Conservation (phyloP, 2,329 filamentous ascomycete genomes). For the Fusarium solani-melongenae region DNA sequence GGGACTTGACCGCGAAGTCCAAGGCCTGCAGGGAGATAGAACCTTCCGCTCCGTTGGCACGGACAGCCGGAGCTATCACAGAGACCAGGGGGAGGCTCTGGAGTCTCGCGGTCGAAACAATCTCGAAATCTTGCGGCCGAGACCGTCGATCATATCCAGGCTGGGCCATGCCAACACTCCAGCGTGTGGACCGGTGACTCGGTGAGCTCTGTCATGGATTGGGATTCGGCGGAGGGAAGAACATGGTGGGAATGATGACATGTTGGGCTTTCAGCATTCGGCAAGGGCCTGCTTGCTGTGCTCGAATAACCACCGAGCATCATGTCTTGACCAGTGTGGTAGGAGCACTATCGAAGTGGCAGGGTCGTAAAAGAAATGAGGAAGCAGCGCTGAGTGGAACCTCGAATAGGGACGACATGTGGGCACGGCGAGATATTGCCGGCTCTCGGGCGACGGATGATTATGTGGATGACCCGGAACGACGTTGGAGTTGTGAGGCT, state of each 20-base stretch:
- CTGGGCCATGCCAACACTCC: conserved; percentile 26
- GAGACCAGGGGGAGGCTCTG: conserved; percentile 14
- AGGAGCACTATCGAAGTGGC: background rate
- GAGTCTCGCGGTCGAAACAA: conserved; percentile 4
- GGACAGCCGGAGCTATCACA: conserved; percentile 3
- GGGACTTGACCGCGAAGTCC: conserved; percentile 15
- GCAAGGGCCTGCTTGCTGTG: background rate
- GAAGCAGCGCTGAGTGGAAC: conserved; percentile 4
- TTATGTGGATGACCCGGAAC: background rate
- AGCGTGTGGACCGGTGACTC: conserved; percentile 31
- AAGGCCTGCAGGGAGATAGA: conserved; percentile 6
- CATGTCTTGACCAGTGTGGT: background rate
- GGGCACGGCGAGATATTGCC: background rate
- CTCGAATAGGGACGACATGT: background rate
- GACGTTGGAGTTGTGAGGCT: background rate
- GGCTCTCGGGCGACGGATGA: background rate
- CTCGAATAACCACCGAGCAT: background rate
- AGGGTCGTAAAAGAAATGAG: background rate
- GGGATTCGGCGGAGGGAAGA: conserved; percentile 8
- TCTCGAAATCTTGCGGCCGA: conserved; percentile 10
- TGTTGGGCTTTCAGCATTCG: conserved; percentile 5
- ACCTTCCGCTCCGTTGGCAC: background rate
- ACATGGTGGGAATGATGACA: conserved; percentile 9
- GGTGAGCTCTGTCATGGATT: conserved; percentile 15
- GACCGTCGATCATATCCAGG: conserved; percentile 35